Conservation (phyloP, 202 grass and related monocot genomes). For the Carex arenaria region DNA sequence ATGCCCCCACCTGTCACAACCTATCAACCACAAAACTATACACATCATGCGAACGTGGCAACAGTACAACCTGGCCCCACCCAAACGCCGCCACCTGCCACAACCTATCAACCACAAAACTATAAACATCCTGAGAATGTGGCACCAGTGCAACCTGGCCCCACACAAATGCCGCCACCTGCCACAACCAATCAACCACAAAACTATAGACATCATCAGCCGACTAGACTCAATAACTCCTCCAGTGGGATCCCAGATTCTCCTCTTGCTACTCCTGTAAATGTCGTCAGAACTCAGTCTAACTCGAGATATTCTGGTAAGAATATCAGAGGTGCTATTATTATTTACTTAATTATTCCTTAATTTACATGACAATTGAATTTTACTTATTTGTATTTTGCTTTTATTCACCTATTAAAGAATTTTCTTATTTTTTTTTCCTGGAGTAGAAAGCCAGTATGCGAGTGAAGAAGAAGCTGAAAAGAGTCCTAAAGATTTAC, state of each 20-base stretch:
- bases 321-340: not conserved
- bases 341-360: not conserved
- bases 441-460: slow-evolving; percentile 5
- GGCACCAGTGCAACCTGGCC: not conserved
- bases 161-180: not conserved
- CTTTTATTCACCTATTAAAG: not conserved
- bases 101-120: not conserved
- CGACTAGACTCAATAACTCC: not conserved
- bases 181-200: not conserved
- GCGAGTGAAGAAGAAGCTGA: not conserved
- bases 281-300: slow-evolving; percentile 1
- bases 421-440: not conserved
- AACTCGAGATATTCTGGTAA: slow-evolving; percentile 11
- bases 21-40: not conserved
- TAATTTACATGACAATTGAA: not conserved
- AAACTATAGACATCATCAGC: not conserved
- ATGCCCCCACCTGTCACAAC: not conserved
- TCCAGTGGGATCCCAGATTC: not conserved
- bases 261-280: not conserved
- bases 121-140: not conserved
- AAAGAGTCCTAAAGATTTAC: not conserved
- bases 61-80: not conserved
- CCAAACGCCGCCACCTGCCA: not conserved
- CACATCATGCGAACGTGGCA: too few species aligned
- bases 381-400: not conserved